phyloP scores from a whole-genome alignment of 495 filamentous ascomycete genomes.

The Hyaloscypha finlandica region DNA sequence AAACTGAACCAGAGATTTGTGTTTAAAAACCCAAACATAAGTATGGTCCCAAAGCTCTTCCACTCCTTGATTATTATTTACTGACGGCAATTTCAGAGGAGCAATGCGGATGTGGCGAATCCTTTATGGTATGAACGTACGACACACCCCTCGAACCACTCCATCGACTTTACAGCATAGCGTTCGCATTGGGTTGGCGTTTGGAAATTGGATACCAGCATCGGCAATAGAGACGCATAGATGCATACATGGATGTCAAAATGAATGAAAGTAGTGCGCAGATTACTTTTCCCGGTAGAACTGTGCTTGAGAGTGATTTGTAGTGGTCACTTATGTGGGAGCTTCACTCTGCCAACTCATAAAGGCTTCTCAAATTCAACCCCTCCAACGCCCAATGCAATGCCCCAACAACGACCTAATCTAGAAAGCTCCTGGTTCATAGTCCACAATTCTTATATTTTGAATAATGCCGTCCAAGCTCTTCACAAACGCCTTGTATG shows the following conservation, averaged over 20 bases:
- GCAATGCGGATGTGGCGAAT: slow-evolving; percentile 95
- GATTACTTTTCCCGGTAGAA: background rate
- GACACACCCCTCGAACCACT: slow-evolving; percentile 6
- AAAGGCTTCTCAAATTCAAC: background rate
- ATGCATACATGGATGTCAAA: slow-evolving; percentile 16
- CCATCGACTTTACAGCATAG: slow-evolving; percentile 22
- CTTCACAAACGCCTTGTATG: slow-evolving; percentile 49
- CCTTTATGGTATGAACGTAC: slow-evolving; percentile 75
- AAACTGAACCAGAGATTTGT: slow-evolving; percentile 87
- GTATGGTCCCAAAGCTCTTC: slow-evolving; percentile 52
- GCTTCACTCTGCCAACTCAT: too few species aligned
- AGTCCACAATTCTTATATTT: slow-evolving; percentile 48
- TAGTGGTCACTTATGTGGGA: background rate
- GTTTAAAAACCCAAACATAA: slow-evolving; percentile 97
- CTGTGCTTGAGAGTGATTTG: background rate
- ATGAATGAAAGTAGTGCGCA: background rate
- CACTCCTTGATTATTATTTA: background rate
- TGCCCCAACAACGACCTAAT: background rate
- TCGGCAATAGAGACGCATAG: slow-evolving; percentile 26
- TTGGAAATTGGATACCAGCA: slow-evolving; percentile 29
- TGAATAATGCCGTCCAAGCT: slow-evolving; percentile 38
- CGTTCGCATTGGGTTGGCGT: slow-evolving; percentile 31
- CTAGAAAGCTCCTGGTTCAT: slow-evolving; percentile 39
- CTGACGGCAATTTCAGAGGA: slow-evolving; percentile 69
- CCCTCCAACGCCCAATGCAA: background rate